phyloP scores from a whole-genome alignment of 805 yeast species.

The Tetrapisispora arboricola region DNA sequence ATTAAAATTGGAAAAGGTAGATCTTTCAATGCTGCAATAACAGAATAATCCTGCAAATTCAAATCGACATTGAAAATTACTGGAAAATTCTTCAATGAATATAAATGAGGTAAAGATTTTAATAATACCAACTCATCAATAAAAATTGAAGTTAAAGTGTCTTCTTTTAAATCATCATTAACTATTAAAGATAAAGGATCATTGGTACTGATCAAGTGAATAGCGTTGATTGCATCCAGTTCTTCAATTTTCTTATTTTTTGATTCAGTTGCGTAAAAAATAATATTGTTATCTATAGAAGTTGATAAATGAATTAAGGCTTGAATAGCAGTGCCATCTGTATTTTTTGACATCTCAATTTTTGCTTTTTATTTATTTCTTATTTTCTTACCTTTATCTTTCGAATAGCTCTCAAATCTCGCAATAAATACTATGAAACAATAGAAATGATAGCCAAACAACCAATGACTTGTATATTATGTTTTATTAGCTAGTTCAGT shows the following conservation, averaged over 20 bases:
- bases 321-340: background rate
- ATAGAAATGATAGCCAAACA: no score
- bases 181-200: slow-evolving; percentile 26
- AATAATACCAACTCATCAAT: slow-evolving; percentile 46
- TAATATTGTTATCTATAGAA: slow-evolving; percentile 1
- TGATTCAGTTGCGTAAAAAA: slow-evolving; percentile 17
- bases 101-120: slow-evolving; percentile 49
- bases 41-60: slow-evolving; percentile 52
- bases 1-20: slow-evolving; percentile 53
- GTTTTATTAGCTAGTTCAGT: no score
- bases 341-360: background rate
- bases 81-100: slow-evolving; percentile 31
- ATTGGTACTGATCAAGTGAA: slow-evolving; percentile 18
- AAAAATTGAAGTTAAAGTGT: slow-evolving; percentile 36
- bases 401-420: background rate
- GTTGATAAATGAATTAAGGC: background rate
- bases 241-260: slow-evolving; percentile 8
- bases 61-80: slow-evolving; percentile 56
- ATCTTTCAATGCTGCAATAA: slow-evolving; percentile 65
- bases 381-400: background rate
- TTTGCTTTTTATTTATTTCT: background rate
- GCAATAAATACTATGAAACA: no score
- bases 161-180: slow-evolving; percentile 9
- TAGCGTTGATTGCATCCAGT: slow-evolving; percentile 7
- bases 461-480: no score